Conservation (phyloP, 2,329 filamentous ascomycete species). For the Claviceps monticola region DNA sequence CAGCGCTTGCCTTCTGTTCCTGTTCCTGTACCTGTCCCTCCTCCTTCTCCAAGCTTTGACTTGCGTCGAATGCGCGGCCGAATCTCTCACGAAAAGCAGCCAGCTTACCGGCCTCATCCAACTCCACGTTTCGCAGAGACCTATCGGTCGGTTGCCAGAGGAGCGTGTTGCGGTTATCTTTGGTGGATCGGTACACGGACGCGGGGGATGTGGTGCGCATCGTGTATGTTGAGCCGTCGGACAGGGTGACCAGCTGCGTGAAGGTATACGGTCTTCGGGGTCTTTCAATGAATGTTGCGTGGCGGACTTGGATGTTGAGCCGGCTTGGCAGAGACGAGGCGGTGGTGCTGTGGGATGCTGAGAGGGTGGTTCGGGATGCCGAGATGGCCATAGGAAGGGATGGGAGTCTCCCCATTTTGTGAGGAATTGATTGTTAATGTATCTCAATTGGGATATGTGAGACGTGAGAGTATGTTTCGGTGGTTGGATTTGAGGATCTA, state of each 20-base stretch:
- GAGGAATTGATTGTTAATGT: too few relatives aligned
- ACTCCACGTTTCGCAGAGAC: slow-evolving; percentile 74
- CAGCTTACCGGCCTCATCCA: slow-evolving; percentile 85
- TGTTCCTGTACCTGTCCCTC: slow-evolving; percentile 17
- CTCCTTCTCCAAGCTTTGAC: slow-evolving; percentile 17
- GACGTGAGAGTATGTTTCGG: not conserved
- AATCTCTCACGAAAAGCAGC: slow-evolving; percentile 76
- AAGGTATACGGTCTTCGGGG: slow-evolving; percentile 92
- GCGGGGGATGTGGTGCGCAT: slow-evolving; percentile 62
- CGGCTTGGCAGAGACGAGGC: slow-evolving; percentile 10
- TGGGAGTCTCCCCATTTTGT: slow-evolving; percentile 18
- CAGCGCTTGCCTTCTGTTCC: not conserved
- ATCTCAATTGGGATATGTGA: too few relatives aligned
- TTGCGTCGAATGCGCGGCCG: slow-evolving; percentile 68
- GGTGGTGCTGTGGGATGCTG: slow-evolving; percentile 13
- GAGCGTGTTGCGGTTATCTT: slow-evolving; percentile 80
- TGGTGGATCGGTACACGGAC: slow-evolving; percentile 45
- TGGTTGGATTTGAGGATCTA: not conserved
- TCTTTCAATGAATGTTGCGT: slow-evolving; percentile 73
- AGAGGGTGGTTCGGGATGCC: slow-evolving; percentile 14
- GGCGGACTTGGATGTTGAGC: slow-evolving; percentile 46
- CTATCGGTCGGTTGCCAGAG: slow-evolving; percentile 82
- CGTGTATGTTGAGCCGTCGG: slow-evolving; percentile 76
- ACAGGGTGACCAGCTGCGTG: slow-evolving; percentile 89
- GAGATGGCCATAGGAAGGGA: slow-evolving; percentile 15